These are phyloP conservation scores for Lachnellula suecica DNA, from an alignment of 2,329 filamentous ascomycete genomes.

Conservation along the genomic window DNA sequence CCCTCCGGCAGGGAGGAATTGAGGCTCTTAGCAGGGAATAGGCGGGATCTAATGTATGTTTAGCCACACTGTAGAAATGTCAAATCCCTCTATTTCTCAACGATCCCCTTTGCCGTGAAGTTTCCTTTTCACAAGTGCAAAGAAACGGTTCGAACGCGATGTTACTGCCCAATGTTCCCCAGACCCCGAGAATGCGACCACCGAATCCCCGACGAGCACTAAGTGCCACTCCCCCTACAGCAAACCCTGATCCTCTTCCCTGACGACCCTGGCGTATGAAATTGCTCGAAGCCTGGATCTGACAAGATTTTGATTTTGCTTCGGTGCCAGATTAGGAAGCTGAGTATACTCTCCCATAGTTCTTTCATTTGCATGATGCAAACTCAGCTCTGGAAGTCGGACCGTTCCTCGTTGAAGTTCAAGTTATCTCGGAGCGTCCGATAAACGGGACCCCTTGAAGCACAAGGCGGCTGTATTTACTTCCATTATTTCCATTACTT, in stretches of 20 bases:
- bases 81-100: neutral
- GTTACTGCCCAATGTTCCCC: neutral
- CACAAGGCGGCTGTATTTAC: neutral
- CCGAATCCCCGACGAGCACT: neutral
- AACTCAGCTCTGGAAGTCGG: neutral
- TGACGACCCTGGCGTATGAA: neutral
- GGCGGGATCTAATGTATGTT: neutral
- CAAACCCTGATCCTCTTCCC: neutral
- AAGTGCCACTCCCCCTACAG: neutral
- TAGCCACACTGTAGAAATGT: constrained; percentile 1
- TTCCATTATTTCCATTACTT: neutral
- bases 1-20: neutral
- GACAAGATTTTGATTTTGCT: neutral
- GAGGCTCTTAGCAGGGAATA: constrained; percentile 1
- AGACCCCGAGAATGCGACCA: neutral
- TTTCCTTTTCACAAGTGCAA: neutral
- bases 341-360: neutral
- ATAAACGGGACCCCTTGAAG: neutral
- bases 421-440: neutral
- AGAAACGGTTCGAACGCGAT: neutral
- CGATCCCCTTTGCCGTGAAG: neutral
- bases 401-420: neutral
- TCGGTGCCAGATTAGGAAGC: neutral
- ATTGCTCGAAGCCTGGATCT: neutral
- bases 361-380: neutral